A percentile compares a stretch with the other conserved stretches of the same genome.
Evolutionary conservation across 1,284 basidiomycete species (phyloP).

Genomic region (Trichosporon inkin): DNA sequence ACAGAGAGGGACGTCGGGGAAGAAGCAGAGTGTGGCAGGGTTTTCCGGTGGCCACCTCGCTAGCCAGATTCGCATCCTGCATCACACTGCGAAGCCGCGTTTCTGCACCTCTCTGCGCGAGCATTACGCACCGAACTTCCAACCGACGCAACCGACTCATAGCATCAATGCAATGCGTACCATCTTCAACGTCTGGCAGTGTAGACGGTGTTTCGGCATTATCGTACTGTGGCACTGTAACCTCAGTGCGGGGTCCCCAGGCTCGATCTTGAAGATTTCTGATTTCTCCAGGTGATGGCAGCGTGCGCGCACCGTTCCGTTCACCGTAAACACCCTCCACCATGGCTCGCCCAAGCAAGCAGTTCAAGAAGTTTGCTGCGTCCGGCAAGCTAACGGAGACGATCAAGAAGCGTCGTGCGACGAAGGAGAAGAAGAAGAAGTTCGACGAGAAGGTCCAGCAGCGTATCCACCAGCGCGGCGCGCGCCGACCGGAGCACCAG

Average conservation of each 20-base stretch:
- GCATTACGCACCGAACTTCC: no score
- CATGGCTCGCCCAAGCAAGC: slow-evolving; percentile 65
- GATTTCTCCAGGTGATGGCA: neutral
- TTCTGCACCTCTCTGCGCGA: no score
- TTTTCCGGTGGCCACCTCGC: no score
- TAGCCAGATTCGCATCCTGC: no score
- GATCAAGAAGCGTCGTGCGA: slow-evolving; percentile 71
- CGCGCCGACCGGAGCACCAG: slow-evolving; percentile 30
- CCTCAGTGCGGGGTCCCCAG: slow-evolving; percentile 3
- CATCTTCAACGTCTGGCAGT: no score
- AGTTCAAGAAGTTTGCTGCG: slow-evolving; percentile 77
- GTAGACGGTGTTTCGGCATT: neutral
- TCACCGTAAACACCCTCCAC: slow-evolving; percentile 15
- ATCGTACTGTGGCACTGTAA: neutral
- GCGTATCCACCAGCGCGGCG: slow-evolving; percentile 44
- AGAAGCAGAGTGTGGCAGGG: no score
- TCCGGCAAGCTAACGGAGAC: slow-evolving; percentile 81
- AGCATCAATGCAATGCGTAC: no score
- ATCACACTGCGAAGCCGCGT: no score
- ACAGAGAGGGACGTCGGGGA: no score
- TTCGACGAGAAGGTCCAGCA: slow-evolving; percentile 56
- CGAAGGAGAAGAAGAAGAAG: slow-evolving; percentile 69
- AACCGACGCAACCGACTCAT: no score
- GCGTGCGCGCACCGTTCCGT: neutral
- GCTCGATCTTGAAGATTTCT: neutral